These are phyloP conservation scores for Hymenoscyphus infarciens DNA, from an alignment of 2,329 filamentous ascomycete genomes.

Conservation along the genomic window DNA sequence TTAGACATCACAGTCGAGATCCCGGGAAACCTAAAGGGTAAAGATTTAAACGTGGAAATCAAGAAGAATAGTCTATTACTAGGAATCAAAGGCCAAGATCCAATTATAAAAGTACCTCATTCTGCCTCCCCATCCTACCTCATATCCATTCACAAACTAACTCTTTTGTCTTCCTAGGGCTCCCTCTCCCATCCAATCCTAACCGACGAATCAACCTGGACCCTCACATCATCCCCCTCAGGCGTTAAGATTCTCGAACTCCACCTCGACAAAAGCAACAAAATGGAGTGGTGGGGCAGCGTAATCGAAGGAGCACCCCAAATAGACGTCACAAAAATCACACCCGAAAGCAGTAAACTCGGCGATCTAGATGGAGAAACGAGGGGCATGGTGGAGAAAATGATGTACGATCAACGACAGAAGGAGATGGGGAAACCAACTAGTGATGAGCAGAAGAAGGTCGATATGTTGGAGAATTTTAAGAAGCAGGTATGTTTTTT, in stretches of 20 bases:
- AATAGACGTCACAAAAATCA: constrained; percentile 94
- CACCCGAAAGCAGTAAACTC: constrained; percentile 87
- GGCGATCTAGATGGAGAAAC: constrained; percentile 94
- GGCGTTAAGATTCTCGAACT: constrained; percentile 71
- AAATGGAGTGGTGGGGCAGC: constrained; percentile 98
- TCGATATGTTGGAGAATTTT: constrained; percentile 90
- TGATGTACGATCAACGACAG: constrained; percentile 99
- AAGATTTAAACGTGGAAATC: constrained; percentile 79
- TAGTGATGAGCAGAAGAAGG: constrained; percentile 93
- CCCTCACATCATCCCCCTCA: constrained; percentile 63
- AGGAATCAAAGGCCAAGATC: constrained; percentile 82
- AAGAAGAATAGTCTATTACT: constrained; percentile 75
- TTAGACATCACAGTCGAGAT: constrained; percentile 76
- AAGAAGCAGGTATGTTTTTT: constrained; percentile 44
- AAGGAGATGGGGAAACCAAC: constrained; percentile 88
- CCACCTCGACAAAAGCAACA: constrained; percentile 92
- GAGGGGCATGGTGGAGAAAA: constrained; percentile 97
- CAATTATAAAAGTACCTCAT: constrained; percentile 83
- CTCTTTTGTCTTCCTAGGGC: no score
- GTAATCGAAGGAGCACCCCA: constrained; percentile 81
- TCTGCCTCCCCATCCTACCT: no score
- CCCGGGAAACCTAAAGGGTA: constrained; percentile 77
- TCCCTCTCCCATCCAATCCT: constrained; percentile 75
- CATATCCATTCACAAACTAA: no score
- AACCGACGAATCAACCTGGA: constrained; percentile 92